Evolutionary conservation across 228 moss, liverwort and hornwort species (phyloP), one percentile per base, ranked within the genome.

Genomic region (Sphagnum fallax): DNA sequence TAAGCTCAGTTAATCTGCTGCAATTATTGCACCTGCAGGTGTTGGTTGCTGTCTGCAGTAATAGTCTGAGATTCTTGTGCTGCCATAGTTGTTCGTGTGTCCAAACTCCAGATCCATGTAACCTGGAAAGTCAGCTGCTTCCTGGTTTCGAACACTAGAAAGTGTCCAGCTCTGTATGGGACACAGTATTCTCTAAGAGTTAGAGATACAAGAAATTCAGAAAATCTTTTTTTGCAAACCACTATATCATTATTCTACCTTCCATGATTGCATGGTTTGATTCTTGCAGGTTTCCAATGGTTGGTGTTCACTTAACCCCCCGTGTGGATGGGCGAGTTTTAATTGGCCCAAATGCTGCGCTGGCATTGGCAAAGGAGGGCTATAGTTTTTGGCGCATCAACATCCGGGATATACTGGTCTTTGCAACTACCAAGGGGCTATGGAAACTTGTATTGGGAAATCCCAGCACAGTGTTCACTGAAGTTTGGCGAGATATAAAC

Each of bases 401-500:
- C n/a, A 51, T 87, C 51, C 88, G 84, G 60, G 92, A 92, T 73
- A 15, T 71, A 4, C 68, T 86, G 49, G 74, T 77, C 6, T 92
- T 93, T 72, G 81, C 75, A 61, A 63, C 81, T 50, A 90, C 86
- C 74, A 72, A 72, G 60, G 92, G 92, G 32, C 68, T 93, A 68
- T 93, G 92, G 92, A 93, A 90, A 78, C 74, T 93, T 63, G 90
- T 93, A 4, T 80, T 93, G 5, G 74, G 83, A 49, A 90, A 88
- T 71, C 90, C 88, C 4, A 81, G 88, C 61, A 86, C 84, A 14
- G 90, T 93, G 48, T 87, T 93, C 47, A 88, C 88, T 82, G 90
- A 93, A 75, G 73, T 93, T 50, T 93, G 86, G 90, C 88, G 92
- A 48, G 92, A 93, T 62, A 71, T 93, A 61, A 93, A 6, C 73